Evolutionary conservation across 179 eudicot species (phyloP), one percentile per base, ranked within the genome.

Genomic region (Corrigiola litoralis): DNA sequence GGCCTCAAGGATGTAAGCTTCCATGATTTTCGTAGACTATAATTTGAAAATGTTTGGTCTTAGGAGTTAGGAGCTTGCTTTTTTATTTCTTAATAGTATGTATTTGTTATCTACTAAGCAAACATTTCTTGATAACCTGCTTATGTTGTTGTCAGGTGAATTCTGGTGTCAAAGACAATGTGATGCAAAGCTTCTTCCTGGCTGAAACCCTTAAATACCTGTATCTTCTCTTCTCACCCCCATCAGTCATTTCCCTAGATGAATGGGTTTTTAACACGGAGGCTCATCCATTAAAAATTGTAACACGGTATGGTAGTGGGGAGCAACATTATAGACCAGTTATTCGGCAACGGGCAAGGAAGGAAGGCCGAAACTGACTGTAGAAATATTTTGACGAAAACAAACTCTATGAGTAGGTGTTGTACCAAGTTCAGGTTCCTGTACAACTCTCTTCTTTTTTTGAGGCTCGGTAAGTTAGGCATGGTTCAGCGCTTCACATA

Each of bases 231-330:
- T 95, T 82, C 69, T 87, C 99, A 70, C 99, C 97, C 13, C 53
- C 97, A 33, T 82, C 95, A 9, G 87, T 92, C 25, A 87, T 95
- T 56, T 36, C 97, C n/a, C 69, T 95, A 27, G 92, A 95, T 37
- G 90, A 92, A 79, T 95, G 99, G 99, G 99, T 95, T 52, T 95
- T 92, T 76, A 95, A 95, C 81, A 95, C 99, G 0, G 99, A 95
- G 74, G 99, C 99, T 42, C 99, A 95, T 77, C 99, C 99, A 6
- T 61, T 95, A 41, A 84, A 48, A 75, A 92, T 95, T 17, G 89
- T 88, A 13, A 44, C 87, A 46, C 82, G 96, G 28, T 48, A 61
- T 29, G 81, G 41, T 46, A 67, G 45, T 21, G 73, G 63, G 18
- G 72, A 66, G 21, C 65, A 71, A 38, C 77, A 69, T 14, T 63